phyloP scores from a whole-genome alignment of 2,329 filamentous ascomycete genomes.

The Thermothelomyces thermophilus region DNA sequence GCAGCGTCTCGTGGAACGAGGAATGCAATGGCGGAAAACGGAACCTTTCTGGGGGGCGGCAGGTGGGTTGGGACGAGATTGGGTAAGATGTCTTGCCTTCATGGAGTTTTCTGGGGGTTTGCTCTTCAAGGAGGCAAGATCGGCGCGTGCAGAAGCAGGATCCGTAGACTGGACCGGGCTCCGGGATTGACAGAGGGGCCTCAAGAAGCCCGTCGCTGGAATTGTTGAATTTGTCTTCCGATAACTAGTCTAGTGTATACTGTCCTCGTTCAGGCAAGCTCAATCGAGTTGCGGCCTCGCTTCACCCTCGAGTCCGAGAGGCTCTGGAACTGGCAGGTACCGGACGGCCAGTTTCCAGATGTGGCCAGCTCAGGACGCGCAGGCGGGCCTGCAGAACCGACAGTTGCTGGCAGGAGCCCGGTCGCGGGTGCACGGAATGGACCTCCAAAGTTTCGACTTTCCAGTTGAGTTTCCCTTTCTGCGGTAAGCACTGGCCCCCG shows the following conservation, averaged over 20 bases:
- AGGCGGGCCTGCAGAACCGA: not conserved
- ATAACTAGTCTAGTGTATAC: no score
- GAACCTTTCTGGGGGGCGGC: not conserved
- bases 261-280: no score
- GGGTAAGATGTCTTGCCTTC: conserved; percentile 14
- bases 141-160: conserved; percentile 8
- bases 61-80: conserved; percentile 2
- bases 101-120: not conserved
- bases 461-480: not conserved
- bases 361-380: not conserved
- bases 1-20: conserved; percentile 16
- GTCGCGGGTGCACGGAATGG: not conserved
- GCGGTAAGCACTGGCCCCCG: conserved; percentile 2
- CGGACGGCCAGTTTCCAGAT: not conserved
- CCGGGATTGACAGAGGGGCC: conserved; percentile 3
- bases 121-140: conserved; percentile 16
- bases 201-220: not conserved
- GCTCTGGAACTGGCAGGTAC: no score
- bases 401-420: not conserved
- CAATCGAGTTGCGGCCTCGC: not conserved
- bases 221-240: not conserved
- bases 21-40: conserved; percentile 16
- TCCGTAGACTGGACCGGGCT: conserved; percentile 6
- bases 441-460: not conserved
- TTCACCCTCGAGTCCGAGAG: not conserved